Conservation (phyloP, 2,329 filamentous ascomycete species). For the Dothideomycetes sp. region DNA sequence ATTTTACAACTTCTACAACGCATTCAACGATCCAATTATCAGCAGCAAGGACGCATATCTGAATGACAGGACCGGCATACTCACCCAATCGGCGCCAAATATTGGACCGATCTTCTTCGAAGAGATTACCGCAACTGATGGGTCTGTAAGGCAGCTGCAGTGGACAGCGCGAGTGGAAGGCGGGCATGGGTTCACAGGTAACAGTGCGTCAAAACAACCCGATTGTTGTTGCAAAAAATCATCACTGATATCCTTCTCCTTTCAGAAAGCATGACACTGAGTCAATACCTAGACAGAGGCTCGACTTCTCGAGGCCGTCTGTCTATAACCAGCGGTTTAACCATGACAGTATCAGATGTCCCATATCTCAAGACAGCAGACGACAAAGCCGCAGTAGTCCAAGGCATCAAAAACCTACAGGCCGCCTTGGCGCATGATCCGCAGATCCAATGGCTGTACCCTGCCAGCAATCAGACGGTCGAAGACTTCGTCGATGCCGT, state of each 20-base stretch:
- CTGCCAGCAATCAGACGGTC: slow-evolving; percentile 39
- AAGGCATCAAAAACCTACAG: slow-evolving; percentile 22
- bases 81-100: slow-evolving; percentile 55
- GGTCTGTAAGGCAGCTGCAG: slow-evolving; percentile 52
- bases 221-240: no score
- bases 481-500: slow-evolving; percentile 33
- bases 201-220: no score
- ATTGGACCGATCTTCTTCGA: slow-evolving; percentile 55
- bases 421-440: slow-evolving; percentile 27
- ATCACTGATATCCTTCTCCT: no score
- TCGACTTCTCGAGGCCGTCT: slow-evolving; percentile 50
- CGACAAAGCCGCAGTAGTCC: slow-evolving; percentile 46
- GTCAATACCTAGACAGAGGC: slow-evolving; percentile 53
- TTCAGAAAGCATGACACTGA: slow-evolving; percentile 33
- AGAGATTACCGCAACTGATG: slow-evolving; percentile 45
- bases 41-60: slow-evolving; percentile 31
- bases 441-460: slow-evolving; percentile 36
- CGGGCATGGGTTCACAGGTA: slow-evolving; percentile 32
- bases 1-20: slow-evolving; percentile 56
- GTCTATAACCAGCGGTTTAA: slow-evolving; percentile 47
- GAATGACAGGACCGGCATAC: slow-evolving; percentile 43
- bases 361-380: no score
- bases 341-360: no score
- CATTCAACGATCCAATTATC: slow-evolving; percentile 37
- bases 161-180: slow-evolving; percentile 56